A percentile compares a stretch with the other conserved stretches of the same genome.
phyloP scores from a whole-genome alignment of 768 basidiomycete species.

The Psilocybe subaeruginosa region DNA sequence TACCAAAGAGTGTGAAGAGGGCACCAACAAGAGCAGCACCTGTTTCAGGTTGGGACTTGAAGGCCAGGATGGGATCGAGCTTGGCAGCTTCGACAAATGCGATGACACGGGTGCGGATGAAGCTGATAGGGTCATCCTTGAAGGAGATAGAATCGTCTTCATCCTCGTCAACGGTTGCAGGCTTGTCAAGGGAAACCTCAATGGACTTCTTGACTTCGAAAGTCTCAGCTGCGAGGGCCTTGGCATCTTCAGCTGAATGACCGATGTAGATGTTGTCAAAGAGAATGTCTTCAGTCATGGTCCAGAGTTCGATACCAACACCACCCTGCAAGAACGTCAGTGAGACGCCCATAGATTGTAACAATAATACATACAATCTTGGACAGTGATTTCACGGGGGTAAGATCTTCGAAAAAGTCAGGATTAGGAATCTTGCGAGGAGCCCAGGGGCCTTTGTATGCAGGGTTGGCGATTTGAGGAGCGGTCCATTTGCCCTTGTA shows the following conservation, averaged over 20 bases:
- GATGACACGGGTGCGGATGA: constrained; percentile 77
- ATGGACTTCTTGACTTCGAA: constrained; percentile 88
- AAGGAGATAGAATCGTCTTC: constrained; percentile 53
- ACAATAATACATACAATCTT: constrained; percentile 69
- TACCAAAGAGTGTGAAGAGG: constrained; percentile 79
- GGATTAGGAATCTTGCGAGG: constrained; percentile 93
- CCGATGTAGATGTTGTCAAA: constrained; percentile 96
- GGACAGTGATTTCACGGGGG: constrained; percentile 78
- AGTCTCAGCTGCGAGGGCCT: constrained; percentile 82
- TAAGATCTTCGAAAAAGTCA: constrained; percentile 84
- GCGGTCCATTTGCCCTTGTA: constrained; percentile 99
- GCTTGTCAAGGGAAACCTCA: constrained; percentile 68
- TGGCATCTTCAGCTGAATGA: constrained; percentile 86
- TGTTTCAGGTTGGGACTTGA: constrained; percentile 90
- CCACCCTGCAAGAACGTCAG: constrained; percentile 62
- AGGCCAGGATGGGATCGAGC: constrained; percentile 75
- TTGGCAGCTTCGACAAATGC: constrained; percentile 81
- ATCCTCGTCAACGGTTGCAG: constrained; percentile 49
- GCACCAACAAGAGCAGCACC: constrained; percentile 76
- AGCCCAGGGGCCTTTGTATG: constrained; percentile 94
- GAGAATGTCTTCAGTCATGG: constrained; percentile 95
- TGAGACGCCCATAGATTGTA: background rate
- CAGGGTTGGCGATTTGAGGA: constrained; percentile 95
- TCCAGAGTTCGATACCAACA: constrained; percentile 98
- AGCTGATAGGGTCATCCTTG: constrained; percentile 76